phyloP scores from a whole-genome alignment of 2,329 filamentous ascomycete species.

The Bipolaris victoriae region DNA sequence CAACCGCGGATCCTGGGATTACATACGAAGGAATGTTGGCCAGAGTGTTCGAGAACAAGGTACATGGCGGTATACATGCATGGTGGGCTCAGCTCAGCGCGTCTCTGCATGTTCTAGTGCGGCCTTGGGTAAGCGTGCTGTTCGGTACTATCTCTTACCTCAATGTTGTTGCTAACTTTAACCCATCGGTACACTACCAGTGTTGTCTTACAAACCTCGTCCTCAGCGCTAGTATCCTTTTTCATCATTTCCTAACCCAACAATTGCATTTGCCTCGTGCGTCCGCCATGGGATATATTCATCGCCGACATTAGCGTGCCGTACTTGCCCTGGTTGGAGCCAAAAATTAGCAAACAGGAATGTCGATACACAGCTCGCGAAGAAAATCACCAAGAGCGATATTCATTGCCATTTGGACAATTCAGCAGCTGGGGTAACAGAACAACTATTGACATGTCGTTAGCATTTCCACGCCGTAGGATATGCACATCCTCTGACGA shows the following conservation, averaged over 20 bases:
- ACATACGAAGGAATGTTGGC: background rate
- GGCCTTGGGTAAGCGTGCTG: background rate
- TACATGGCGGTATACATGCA: background rate
- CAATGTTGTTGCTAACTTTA: background rate
- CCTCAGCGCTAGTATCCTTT: background rate
- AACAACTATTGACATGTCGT: background rate
- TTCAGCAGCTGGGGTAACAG: background rate
- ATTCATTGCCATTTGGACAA: background rate
- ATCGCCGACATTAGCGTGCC: background rate
- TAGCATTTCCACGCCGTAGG: background rate
- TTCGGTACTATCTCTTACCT: background rate
- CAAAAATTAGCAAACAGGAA: background rate
- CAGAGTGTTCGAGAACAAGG: background rate
- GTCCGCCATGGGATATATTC: background rate
- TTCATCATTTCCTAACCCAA: background rate
- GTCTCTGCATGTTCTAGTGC: background rate
- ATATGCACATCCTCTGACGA: too few relatives aligned
- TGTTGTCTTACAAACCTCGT: too few relatives aligned
- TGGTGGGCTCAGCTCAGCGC: background rate
- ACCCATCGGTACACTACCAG: too few relatives aligned
- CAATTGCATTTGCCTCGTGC: background rate
- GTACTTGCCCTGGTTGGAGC: too few relatives aligned
- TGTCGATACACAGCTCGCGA: background rate
- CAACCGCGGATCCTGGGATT: background rate
- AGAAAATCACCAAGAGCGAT: background rate